phyloP scores from a whole-genome alignment of 2,329 filamentous ascomycete genomes.

The Neonectria coccinea region DNA sequence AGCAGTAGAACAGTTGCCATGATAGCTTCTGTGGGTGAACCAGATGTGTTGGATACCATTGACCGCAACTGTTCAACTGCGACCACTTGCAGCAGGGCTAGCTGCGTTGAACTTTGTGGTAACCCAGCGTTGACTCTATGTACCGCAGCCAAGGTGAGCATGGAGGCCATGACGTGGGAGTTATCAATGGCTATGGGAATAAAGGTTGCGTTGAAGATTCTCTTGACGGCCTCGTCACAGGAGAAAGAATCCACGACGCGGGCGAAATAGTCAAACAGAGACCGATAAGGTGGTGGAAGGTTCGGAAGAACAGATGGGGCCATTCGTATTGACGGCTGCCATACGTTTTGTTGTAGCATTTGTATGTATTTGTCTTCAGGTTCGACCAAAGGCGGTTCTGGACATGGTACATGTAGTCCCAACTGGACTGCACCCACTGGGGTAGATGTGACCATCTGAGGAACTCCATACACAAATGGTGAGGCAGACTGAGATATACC shows the following conservation, averaged over 20 bases:
- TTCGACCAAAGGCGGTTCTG: neutral
- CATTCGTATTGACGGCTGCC: neutral
- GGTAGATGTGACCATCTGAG: too few species aligned
- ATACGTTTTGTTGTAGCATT: neutral
- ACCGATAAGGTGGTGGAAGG: neutral
- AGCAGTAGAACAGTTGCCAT: slow-evolving; percentile 12
- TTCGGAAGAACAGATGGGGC: neutral
- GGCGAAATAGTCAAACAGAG: slow-evolving; percentile 10
- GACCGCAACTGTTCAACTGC: slow-evolving; percentile 4
- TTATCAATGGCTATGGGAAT: neutral
- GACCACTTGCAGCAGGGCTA: neutral
- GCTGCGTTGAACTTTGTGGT: slow-evolving; percentile 2
- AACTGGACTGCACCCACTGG: neutral
- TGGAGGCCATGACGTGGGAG: slow-evolving; percentile 3
- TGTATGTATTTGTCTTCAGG: neutral
- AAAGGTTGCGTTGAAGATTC: slow-evolving; percentile 2
- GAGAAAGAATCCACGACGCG: slow-evolving; percentile 15
- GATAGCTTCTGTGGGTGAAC: neutral
- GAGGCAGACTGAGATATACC: neutral
- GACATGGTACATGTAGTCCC: too few species aligned
- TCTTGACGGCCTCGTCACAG: slow-evolving; percentile 10
- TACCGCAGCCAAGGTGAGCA: slow-evolving; percentile 10
- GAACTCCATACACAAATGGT: slow-evolving; percentile 7
- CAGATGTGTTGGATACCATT: neutral
- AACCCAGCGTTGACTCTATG: slow-evolving; percentile 11